A percentile compares a stretch with the other conserved stretches of the same genome.
These are phyloP conservation scores for Miscanthus sacchariflorus DNA, from an alignment of 202 grass and related monocot species.

Conservation along the genomic window DNA sequence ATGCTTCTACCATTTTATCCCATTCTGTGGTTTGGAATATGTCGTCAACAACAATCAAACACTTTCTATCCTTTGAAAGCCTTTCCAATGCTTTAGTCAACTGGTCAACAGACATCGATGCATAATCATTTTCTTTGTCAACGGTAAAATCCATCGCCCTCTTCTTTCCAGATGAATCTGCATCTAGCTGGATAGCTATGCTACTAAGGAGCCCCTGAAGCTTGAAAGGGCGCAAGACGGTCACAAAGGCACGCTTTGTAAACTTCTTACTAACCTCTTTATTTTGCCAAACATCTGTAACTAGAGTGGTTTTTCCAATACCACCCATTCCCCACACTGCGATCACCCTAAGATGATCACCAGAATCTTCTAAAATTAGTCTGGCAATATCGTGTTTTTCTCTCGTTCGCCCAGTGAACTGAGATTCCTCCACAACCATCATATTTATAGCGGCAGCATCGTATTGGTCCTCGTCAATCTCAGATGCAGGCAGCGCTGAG, in stretches of 20 bases:
- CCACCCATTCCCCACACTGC: background rate
- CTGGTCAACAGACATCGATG: background rate
- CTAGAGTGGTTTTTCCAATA: background rate
- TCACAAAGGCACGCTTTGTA: background rate
- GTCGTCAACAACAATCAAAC: slow-evolving; percentile 1
- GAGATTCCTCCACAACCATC: background rate
- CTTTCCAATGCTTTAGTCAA: background rate
- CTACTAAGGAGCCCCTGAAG: background rate
- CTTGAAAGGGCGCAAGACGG: background rate
- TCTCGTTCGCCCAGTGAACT: background rate
- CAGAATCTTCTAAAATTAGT: background rate
- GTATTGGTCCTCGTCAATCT: too few relatives aligned
- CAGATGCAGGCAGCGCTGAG: too few relatives aligned
- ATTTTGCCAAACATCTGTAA: background rate
- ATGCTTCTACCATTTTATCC: background rate
- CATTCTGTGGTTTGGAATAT: background rate
- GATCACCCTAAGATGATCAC: background rate
- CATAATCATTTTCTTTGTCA: background rate
- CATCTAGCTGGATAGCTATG: background rate
- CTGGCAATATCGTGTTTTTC: background rate
- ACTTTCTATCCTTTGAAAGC: background rate
- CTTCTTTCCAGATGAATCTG: background rate
- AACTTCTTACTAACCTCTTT: background rate
- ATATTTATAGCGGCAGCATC: too few relatives aligned
- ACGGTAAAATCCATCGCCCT: background rate